These are phyloP conservation scores for Rhizopogon vinicolor DNA, from an alignment of 768 basidiomycete genomes.

Conservation along the genomic window DNA sequence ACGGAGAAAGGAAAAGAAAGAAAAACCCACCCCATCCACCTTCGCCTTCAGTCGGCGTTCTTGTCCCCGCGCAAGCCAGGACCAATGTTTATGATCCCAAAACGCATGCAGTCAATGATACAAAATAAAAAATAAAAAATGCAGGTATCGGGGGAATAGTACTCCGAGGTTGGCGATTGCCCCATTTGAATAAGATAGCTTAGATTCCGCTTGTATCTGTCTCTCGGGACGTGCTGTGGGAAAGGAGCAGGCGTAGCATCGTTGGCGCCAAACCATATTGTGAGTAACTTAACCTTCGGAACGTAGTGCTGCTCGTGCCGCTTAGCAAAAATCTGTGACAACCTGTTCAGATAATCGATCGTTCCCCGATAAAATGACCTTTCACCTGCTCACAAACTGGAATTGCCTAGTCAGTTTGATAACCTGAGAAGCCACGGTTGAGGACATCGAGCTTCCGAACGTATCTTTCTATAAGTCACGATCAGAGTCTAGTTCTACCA, in stretches of 20 bases:
- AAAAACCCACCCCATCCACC: no score
- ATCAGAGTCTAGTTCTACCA: background rate
- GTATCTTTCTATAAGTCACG: slow-evolving; percentile 56
- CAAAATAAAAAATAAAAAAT: no score
- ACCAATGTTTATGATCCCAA: no score
- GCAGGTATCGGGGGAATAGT: slow-evolving; percentile 63
- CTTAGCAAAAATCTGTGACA: slow-evolving; percentile 52
- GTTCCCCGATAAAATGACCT: background rate
- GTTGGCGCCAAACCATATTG: slow-evolving; percentile 90
- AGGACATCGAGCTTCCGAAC: slow-evolving; percentile 78
- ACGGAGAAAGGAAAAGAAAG: no score
- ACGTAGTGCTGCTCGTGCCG: slow-evolving; percentile 38
- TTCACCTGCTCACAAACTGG: slow-evolving; percentile 72
- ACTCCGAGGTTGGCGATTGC: slow-evolving; percentile 52
- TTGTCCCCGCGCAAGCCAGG: no score
- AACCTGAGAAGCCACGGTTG: slow-evolving; percentile 81
- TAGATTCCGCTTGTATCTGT: slow-evolving; percentile 64
- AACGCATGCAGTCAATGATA: no score
- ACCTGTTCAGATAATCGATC: background rate
- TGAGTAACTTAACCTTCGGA: slow-evolving; percentile 64
- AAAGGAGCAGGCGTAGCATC: slow-evolving; percentile 67
- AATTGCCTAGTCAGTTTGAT: slow-evolving; percentile 83
- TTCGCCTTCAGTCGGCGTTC: no score
- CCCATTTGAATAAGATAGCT: slow-evolving; percentile 56
- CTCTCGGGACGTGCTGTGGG: slow-evolving; percentile 75